A percentile compares a stretch with the other conserved stretches of the same genome.
Evolutionary conservation across 2,329 filamentous ascomycete genomes (phyloP).

Genomic region (Colletotrichum karsti): DNA sequence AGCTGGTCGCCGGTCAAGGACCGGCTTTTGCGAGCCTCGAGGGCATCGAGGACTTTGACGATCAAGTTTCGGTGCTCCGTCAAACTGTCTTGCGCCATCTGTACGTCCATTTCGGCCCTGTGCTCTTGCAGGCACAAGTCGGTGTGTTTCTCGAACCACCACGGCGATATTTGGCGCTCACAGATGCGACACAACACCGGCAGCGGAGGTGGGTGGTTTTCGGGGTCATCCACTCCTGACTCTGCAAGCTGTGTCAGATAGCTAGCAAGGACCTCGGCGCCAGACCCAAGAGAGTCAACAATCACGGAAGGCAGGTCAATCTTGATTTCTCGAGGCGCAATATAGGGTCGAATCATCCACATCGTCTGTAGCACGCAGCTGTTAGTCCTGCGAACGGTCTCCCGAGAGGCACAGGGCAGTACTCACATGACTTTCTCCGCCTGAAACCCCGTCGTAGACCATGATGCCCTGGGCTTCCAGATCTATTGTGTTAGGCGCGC

Average conservation of each 20-base stretch:
- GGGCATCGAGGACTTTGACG: constrained; percentile 91
- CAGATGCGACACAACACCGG: constrained; percentile 96
- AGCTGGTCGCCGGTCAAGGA: constrained; percentile 64
- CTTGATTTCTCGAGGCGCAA: constrained; percentile 88
- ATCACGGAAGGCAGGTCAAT: constrained; percentile 91
- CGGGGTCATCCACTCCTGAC: constrained; percentile 77
- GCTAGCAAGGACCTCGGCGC: constrained; percentile 92
- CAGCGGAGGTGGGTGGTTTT: constrained; percentile 79
- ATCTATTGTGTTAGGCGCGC: constrained; percentile 68
- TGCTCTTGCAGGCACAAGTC: constrained; percentile 97
- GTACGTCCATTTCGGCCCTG: constrained; percentile 95
- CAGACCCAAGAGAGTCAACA: constrained; percentile 92
- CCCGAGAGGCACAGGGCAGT: not conserved
- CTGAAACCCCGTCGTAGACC: constrained; percentile 90
- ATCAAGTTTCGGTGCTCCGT: constrained; percentile 94
- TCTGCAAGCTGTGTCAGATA: constrained; percentile 93
- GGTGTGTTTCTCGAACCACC: constrained; percentile 99
- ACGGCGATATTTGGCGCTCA: constrained; percentile 94
- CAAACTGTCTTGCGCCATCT: constrained; percentile 91
- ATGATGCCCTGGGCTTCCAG: constrained; percentile 98
- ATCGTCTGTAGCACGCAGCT: constrained; percentile 72
- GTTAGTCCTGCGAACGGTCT: not conserved
- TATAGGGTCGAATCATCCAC: constrained; percentile 99
- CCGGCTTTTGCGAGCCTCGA: constrained; percentile 81
- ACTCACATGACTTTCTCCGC: constrained; percentile 89